Evolutionary conservation across 78 protist genomes (phyloP), one percentile per base, ranked within the genome.

Genomic region (Cavenderia fasciculata): DNA sequence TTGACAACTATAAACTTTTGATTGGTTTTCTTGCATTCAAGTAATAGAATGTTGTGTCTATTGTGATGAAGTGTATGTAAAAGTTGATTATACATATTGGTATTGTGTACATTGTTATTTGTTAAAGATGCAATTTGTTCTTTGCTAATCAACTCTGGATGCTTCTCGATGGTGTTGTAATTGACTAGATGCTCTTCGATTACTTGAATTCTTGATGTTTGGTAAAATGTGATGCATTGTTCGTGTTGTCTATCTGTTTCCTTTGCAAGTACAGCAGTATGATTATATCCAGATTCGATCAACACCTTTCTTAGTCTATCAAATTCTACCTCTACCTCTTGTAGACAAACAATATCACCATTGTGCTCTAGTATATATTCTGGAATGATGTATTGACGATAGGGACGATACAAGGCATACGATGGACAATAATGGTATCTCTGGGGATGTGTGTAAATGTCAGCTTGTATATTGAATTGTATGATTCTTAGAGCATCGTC

Each of bases 391-490:
- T 29, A 65, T 36, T 56, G 69, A 23, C 87, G 18, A 44, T 78
- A 78, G n/a, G 7, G 12, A 7, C 59, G 12, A 34, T 56, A 78
- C 6, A 78, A 59, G 14, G 87, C 41, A 65, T 78, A 78, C 2
- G 47, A 23, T 21, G 71, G 61, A 23, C 57, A 25, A 29, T 38
- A 6, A 12, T 7, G 23, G 25, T 65, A 76, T 12, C 62, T 29
- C 19, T 41, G 54, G 4, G 78, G 66, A 33, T 56, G 47, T 2
- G 59, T 59, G 52, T 78, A 78, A 27, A 62, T 34, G 65, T 78
- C 87, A 2, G 87, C 87, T 18, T 49, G 19, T 14, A 78, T 65
- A 38, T 78, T 78, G 59, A 33, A 78, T 51, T 63, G 72, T 27
- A 63, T 63, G 47, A 63, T 27, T 33, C 72, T 33, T 12, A 63